phyloP scores from a whole-genome alignment of 371 early-diverging fungal species.

The Lichtheimia hyalospora region DNA sequence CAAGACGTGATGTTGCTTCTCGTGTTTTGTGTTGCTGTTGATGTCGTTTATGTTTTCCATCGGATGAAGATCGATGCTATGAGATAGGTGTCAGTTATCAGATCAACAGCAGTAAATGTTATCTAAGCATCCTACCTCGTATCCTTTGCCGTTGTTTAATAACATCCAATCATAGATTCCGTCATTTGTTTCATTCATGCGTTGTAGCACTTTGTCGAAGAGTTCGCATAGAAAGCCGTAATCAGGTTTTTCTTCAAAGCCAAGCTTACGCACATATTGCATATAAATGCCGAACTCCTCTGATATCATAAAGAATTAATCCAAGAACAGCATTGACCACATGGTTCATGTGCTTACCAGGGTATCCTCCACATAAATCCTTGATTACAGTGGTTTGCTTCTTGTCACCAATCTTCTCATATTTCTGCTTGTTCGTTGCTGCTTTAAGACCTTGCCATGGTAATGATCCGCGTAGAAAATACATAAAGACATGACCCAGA shows the following conservation, averaged over 20 bases:
- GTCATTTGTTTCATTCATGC: constrained; percentile 75
- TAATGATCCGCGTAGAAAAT: constrained; percentile 87
- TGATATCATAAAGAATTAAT: constrained; percentile 5
- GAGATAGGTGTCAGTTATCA: background rate
- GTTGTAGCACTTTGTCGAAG: constrained; percentile 80
- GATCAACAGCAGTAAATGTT: background rate
- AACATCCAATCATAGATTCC: constrained; percentile 93
- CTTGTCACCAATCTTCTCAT: constrained; percentile 90
- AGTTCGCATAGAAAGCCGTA: constrained; percentile 86
- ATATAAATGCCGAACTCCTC: constrained; percentile 92
- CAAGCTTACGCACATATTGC: constrained; percentile 86
- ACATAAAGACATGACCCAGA: constrained; percentile 94
- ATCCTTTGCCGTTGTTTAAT: constrained; percentile 63
- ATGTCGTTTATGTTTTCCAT: constrained; percentile 1
- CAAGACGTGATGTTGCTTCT: constrained; percentile 5
- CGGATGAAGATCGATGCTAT: constrained; percentile 2
- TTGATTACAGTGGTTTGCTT: constrained; percentile 79
- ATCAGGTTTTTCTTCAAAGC: constrained; percentile 96
- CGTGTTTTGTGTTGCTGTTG: background rate
- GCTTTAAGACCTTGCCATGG: constrained; percentile 98
- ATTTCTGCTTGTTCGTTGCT: constrained; percentile 92
- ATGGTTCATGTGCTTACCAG: constrained; percentile 38
- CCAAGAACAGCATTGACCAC: background rate
- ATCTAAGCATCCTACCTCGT: constrained; percentile 41
- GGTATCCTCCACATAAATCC: constrained; percentile 84